Evolutionary conservation across 495 filamentous ascomycete species (phyloP).

Genomic region (Platismatia glauca): DNA sequence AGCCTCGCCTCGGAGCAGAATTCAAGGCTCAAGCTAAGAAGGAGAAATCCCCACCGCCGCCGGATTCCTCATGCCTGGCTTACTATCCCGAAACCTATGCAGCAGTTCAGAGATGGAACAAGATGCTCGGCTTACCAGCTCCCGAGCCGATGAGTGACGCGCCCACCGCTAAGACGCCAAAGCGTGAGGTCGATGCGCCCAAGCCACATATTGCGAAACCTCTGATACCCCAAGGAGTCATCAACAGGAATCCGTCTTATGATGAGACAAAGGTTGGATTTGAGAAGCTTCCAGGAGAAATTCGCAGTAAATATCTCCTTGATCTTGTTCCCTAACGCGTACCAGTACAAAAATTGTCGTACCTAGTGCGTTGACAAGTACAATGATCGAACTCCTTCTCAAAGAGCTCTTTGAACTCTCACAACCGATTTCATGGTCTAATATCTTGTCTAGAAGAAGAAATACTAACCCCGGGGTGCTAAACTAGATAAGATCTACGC

Average conservation of each 20-base stretch:
- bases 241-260: slow-evolving; percentile 4
- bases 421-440: background rate
- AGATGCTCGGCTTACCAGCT: slow-evolving; percentile 2
- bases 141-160: background rate
- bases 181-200: background rate
- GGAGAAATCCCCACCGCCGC: background rate
- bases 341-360: background rate
- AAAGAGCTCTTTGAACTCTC: background rate
- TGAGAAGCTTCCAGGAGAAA: slow-evolving; percentile 29
- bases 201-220: background rate
- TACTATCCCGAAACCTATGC: background rate
- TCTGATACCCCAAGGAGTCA: background rate
- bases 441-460: too few species aligned
- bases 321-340: background rate
- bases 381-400: background rate
- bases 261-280: slow-evolving; percentile 26
- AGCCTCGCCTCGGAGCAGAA: background rate
- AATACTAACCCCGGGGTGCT: background rate
- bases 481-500: slow-evolving; percentile 27
- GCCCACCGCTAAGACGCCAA: background rate
- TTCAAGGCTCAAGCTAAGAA: background rate
- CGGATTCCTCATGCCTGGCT: background rate
- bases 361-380: background rate
- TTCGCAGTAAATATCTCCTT: slow-evolving; percentile 22
- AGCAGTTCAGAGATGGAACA: background rate